Base-by-base conservation (phyloP, 2,329 filamentous ascomycete species). In the Acephala macrosclerotiorum region DNA sequence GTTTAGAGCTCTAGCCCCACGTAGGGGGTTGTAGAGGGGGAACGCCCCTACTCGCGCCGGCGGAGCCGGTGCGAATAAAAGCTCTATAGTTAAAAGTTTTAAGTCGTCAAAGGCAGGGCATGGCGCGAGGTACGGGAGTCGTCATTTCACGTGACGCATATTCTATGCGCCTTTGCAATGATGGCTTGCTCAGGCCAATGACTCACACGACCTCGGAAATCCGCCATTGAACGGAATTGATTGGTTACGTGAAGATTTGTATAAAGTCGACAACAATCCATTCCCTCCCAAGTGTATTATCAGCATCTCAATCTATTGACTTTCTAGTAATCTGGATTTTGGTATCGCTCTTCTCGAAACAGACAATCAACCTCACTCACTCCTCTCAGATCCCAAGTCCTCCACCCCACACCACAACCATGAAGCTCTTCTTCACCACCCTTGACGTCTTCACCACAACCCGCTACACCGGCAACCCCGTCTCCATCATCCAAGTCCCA, bases 401-500 rank as follows among this genome's bases (percentile, higher is more conserved):
- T 11, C n/a, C 7, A 47, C 22, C 38, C 29, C 6, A 38, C 61
- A 64, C n/a, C n/a, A 64, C 60, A 57, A 64, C n/a, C n/a, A 64
- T 64, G 62, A 51, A 61, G 35, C 80, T 70, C 63, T 35, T 42
- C 25, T 87, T 84, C 71, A 75, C 81, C 58, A 87, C 85, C 35
- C 79, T 87, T 71, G 85, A 88, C 73, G 85, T 88, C 78, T 88
- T 88, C 77, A 87, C 85, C 59, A 75, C 76, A 29, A 80, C 76
- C 1, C 80, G 78, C 62, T 86, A 82, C 75, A 74, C 78, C 55
- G 88, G 88, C 68, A 89, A 89, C 74, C 87, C 87, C 1, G 82
- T 90, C 40, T 87, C 87, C 45, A 80, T 90, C 26, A 82, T 90
- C 66, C 79, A 81, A 57, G 79, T 89, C 66, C 64, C 60, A 6